Conservation (phyloP, 495 filamentous ascomycete species). For the Lichina pygmaea region DNA sequence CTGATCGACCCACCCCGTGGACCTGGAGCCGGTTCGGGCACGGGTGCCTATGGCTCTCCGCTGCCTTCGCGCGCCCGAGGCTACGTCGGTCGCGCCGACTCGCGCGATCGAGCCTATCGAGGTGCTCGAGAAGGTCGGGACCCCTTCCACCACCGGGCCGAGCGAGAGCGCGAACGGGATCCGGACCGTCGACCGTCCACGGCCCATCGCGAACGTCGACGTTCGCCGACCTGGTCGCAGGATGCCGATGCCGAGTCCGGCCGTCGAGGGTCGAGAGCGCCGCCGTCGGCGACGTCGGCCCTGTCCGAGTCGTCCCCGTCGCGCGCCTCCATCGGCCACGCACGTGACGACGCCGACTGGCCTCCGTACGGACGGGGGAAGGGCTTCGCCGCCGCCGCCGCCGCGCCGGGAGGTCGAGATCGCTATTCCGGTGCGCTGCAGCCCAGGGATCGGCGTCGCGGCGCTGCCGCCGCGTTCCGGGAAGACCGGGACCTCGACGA, state of each 20-base stretch:
- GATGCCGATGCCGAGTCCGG: background rate
- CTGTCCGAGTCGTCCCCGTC: background rate
- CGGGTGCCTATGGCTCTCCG: conserved; percentile 17
- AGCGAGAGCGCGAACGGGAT: background rate
- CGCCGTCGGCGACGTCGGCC: background rate
- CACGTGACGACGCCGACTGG: too few species aligned
- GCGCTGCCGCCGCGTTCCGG: too few species aligned
- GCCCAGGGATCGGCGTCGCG: too few species aligned
- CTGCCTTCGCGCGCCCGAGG: background rate
- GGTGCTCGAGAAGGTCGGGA: background rate
- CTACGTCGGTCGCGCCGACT: conserved; percentile 15
- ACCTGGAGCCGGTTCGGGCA: conserved; percentile 7
- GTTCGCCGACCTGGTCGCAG: background rate
- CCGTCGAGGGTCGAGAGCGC: background rate
- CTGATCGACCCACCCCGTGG: conserved; percentile 23
- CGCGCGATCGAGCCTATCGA: conserved; percentile 10
- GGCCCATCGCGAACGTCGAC: background rate
- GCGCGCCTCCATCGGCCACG: too few species aligned
- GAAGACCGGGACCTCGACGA: too few species aligned
- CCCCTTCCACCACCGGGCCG: too few species aligned
- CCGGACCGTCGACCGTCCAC: background rate
- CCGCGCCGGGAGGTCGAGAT: too few species aligned
- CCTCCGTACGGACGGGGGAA: too few species aligned
- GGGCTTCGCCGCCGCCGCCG: too few species aligned
- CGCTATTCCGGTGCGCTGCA: too few species aligned